Percentiles rank a stretch among this genome's conserved stretches.
These are phyloP conservation scores for Trichoderma atroviride DNA, from an alignment of 2,329 filamentous ascomycete genomes.

Conservation along the genomic window DNA sequence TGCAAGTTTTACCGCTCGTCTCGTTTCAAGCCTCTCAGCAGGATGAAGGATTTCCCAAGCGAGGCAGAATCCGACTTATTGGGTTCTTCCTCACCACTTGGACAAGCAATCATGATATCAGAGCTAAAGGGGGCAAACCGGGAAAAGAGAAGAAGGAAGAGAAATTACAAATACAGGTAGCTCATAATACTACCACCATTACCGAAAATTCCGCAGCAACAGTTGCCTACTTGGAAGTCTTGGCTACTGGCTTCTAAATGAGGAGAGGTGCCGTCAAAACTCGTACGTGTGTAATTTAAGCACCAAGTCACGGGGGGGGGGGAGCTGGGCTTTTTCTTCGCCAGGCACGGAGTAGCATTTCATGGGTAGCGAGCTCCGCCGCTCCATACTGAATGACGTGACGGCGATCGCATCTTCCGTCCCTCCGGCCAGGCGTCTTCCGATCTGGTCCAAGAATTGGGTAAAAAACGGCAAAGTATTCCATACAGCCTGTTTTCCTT, in stretches of 20 bases:
- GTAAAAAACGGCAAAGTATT: not conserved
- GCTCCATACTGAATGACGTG: conserved; percentile 8
- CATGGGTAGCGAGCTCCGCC: not conserved
- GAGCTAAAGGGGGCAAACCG: not conserved
- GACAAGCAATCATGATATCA: not conserved
- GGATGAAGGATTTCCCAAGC: not conserved
- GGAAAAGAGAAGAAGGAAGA: not conserved
- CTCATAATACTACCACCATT: not conserved
- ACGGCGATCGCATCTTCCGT: conserved; percentile 3
- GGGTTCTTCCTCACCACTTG: not conserved
- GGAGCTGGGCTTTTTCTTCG: not conserved
- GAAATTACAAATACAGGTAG: not conserved
- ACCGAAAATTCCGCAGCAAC: conserved; percentile 1
- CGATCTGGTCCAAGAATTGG: not conserved
- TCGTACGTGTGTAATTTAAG: conserved; percentile 3
- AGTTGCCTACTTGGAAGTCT: not conserved
- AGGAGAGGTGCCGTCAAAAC: not conserved
- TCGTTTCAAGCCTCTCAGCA: not conserved
- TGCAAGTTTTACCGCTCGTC: not conserved
- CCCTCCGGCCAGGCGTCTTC: not conserved
- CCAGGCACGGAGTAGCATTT: conserved; percentile 10
- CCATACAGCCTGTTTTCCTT: not conserved
- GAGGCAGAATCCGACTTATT: not conserved
- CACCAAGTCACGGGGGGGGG: not conserved
- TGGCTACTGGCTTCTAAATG: not conserved